Base-by-base conservation (phyloP, 1,139 yeast genomes). In the Suhomyces guaymorum region DNA sequence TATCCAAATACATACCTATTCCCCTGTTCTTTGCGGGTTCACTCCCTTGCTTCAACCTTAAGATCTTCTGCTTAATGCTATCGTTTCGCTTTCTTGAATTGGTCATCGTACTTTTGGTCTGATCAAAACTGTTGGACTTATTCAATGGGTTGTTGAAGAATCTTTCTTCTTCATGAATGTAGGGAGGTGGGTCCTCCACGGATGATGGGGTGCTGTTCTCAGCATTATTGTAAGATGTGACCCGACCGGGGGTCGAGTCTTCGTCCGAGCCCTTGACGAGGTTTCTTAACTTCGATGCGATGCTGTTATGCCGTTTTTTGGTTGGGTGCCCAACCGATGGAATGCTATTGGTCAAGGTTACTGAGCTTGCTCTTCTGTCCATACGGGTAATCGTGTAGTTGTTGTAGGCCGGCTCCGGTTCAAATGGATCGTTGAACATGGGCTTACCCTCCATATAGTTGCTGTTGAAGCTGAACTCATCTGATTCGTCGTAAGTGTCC, bases 91-190 rank as follows among this genome's bases (percentile, higher is more conserved):
- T 42, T 16, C 51, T 37, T 8, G 38, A 46, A 10, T 43, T 43
- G 9, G 73, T 65, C 61, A 64, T 52, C 30, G 46, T 47, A 43
- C 69, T 59, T 47, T 65, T 59, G 3, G 75, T 67, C 42, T 66
- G 73, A 41, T 70, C 75, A 46, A 46, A 69, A 37, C 62, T 55
- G 32, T 42, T 46, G 34, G 56, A 51, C 24, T 44, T 51, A 26
- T 50, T 48, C 45, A 43, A 41, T 15, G 47, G 39, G 28, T 37
- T 26, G 19, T 35, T 24, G 20, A 32, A 33, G 15, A 23, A 24
- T 10, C 32, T 29, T 15, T 18, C 33, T 10, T 25, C 32, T 21
- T 16, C 7, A 6, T 17, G 9, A 7, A 16, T 15, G 4, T 14
- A 30, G 15, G 15, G 28, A 8, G 25, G 10, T 7, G 24, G 22